Evolutionary conservation across 2,329 filamentous ascomycete genomes (phyloP).

Genomic region (Pezizomycotina sp.): DNA sequence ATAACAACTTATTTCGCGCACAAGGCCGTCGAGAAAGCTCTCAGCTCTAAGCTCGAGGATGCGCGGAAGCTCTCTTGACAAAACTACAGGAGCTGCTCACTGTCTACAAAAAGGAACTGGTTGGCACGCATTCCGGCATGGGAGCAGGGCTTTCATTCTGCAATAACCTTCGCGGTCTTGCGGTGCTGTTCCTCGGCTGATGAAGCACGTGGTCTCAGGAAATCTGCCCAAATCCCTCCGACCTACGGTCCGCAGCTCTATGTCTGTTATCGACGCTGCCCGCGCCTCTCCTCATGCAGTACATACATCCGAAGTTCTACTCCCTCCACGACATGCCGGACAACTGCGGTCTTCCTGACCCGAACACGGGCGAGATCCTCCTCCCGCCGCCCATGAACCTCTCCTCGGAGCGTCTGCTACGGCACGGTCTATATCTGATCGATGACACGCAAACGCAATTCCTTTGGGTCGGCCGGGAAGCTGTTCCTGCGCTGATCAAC

Average conservation of each 20-base stretch:
- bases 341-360: constrained; percentile 69
- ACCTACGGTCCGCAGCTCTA: constrained; percentile 81
- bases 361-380: constrained; percentile 71
- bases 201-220: constrained; percentile 86
- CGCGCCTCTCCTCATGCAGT: constrained; percentile 76
- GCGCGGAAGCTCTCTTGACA: constrained; percentile 79
- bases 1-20: constrained; percentile 91
- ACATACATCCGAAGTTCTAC: constrained; percentile 74
- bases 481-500: constrained; percentile 68
- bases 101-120: constrained; percentile 93
- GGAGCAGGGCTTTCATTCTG: constrained; percentile 75
- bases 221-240: constrained; percentile 88
- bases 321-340: constrained; percentile 94
- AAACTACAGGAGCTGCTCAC: constrained; percentile 86
- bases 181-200: constrained; percentile 84
- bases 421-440: constrained; percentile 87
- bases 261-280: constrained; percentile 89
- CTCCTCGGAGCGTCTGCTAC: constrained; percentile 69
- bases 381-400: constrained; percentile 74
- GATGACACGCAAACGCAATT: constrained; percentile 97
- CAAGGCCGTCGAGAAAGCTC: constrained; percentile 82
- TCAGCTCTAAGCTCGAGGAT: constrained; percentile 74
- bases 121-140: constrained; percentile 84
- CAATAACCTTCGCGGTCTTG: constrained; percentile 73
- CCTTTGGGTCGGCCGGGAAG: constrained; percentile 85